Evolutionary conservation across 495 filamentous ascomycete species (phyloP), one percentile per base, ranked within the genome.

Genomic region (Thermothielavioides terrestris): DNA sequence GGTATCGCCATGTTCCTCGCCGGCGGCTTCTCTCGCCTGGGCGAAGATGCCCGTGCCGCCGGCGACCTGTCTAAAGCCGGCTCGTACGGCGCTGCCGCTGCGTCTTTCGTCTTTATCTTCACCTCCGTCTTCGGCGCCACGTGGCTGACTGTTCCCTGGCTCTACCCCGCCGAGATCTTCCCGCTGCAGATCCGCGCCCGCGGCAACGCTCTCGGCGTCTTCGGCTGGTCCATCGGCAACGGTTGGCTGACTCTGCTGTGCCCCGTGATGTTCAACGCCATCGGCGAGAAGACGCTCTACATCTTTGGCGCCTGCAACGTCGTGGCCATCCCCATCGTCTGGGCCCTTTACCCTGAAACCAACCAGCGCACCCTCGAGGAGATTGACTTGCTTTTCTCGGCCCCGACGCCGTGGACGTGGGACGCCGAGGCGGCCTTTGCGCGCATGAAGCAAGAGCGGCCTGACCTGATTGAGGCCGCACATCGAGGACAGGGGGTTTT

Each of bases 161-260:
- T 42, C 23, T 42, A 42, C 40, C 40, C 40, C 17, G 18, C 40
- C 25, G 40, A 42, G 25, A 42, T 42, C 11, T 28, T 42, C n/a
- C 40, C 40, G 14, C n/a, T 15, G 14, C 18, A n/a, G 23, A 14
- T 42, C 40, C 40, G 40, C 15, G 40, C 40, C 25, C n/a, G 11
- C 14, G 40, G 23, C 40, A 42, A 42, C 40, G 40, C 40, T 15
- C 18, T 42, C 5, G 23, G 23, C n/a, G 23, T 28, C 23, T 6
- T 8, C 25, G 40, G 23, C 40, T 28, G 23, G 23, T 14, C 23
- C 12, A 30, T 42, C 22, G 23, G 23, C 2, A 17, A 17, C 14
- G 23, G 23, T 7, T 6, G 23, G 5, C 14, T 14, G 14, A 10
- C 23, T 2, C 23, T 42, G 12, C 23, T 42, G 14, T 6, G 9